Base-by-base conservation (phyloP, 1,139 yeast species). In the Casaregolazyma suthepensis region DNA sequence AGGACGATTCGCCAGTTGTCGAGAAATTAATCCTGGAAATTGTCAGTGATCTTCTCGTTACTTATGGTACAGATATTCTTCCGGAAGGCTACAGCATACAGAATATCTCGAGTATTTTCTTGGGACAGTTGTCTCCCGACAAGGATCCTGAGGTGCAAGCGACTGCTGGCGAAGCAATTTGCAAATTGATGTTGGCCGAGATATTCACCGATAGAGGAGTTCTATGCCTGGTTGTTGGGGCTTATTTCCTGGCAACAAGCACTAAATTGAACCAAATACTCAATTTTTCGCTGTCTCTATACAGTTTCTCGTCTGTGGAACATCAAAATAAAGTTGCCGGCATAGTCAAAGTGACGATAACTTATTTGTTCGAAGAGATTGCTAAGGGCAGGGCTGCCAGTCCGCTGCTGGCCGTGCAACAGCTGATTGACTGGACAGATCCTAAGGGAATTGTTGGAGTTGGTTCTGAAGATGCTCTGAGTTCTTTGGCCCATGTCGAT, bases 251-350 rank as follows among this genome's bases (percentile, higher is more conserved):
- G 55, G 89, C 91, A 0, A 68, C 73, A 2, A 89, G 90, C 61
- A 84, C 81, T 56, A 81, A 83, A 17, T 73, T 91, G 58, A 78
- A 85, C 54, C 98, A 93, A 69, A 86, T 88, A 1, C 79, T 91
- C 56, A 82, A 95, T 10, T 90, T 88, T 66, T 90, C 96, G 65
- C 76, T 93, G 42, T 98, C 98, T 0, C 96, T 88, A 0, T 90
- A 88, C 66, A 85, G 95, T 38, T 87, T 82, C 65, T 87, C 96
- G 43, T 91, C 86, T 60, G 72, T 77, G 1, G 75, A 74, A 26
- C 96, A 90, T 67, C 97, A 90, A 67, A 76, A 77, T 50, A 76
- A 84, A 57, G 72, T 91, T 64, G 79, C 85, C 15, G 5, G 72
- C 80, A 29, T 51, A 13, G 35, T 51, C 4, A 46, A 35, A 5